phyloP scores from a whole-genome alignment of 2,329 filamentous ascomycete genomes.

The Trichoderma atroviride region DNA sequence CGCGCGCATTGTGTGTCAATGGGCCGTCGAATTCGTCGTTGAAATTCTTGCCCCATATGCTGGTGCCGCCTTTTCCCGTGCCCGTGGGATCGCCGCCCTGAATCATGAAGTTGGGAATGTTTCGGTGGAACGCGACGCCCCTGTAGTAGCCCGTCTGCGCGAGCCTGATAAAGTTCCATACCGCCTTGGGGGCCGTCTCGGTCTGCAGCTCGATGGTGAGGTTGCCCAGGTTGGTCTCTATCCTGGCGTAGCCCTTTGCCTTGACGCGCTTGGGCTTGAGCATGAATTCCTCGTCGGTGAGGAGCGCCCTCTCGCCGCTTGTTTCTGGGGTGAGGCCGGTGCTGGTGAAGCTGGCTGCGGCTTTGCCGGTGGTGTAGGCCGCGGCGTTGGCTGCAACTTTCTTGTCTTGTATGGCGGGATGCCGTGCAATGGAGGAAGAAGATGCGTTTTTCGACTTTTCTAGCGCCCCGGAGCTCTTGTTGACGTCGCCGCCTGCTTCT shows the following conservation, averaged over 20 bases:
- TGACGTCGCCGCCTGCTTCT: constrained; percentile 60
- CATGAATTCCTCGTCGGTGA: constrained; percentile 97
- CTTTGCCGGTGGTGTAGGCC: constrained; percentile 83
- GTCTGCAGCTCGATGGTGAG: constrained; percentile 88
- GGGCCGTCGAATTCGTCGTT: constrained; percentile 91
- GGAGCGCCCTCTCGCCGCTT: constrained; percentile 78
- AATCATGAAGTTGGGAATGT: constrained; percentile 96
- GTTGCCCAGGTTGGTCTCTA: constrained; percentile 82
- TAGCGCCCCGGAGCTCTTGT: constrained; percentile 53
- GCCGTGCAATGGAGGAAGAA: constrained; percentile 36
- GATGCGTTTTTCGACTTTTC: constrained; percentile 34
- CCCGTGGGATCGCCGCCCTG: constrained; percentile 94
- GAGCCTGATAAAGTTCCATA: constrained; percentile 94
- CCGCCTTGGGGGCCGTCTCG: constrained; percentile 87
- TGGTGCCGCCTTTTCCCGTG: constrained; percentile 85
- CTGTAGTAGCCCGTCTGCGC: constrained; percentile 90
- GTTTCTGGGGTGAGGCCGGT: constrained; percentile 93
- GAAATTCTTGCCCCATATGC: constrained; percentile 94
- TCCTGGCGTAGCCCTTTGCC: constrained; percentile 85
- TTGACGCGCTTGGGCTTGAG: constrained; percentile 87
- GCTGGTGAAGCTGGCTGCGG: constrained; percentile 92
- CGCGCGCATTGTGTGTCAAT: constrained; percentile 77
- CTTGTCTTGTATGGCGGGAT: constrained; percentile 54
- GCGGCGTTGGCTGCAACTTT: constrained; percentile 81
- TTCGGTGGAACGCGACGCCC: constrained; percentile 83